Percentiles rank a stretch among this genome's conserved stretches.
Evolutionary conservation across 225 moss, liverwort and hornwort genomes (phyloP).

Genomic region (Polytrichum formosum): DNA sequence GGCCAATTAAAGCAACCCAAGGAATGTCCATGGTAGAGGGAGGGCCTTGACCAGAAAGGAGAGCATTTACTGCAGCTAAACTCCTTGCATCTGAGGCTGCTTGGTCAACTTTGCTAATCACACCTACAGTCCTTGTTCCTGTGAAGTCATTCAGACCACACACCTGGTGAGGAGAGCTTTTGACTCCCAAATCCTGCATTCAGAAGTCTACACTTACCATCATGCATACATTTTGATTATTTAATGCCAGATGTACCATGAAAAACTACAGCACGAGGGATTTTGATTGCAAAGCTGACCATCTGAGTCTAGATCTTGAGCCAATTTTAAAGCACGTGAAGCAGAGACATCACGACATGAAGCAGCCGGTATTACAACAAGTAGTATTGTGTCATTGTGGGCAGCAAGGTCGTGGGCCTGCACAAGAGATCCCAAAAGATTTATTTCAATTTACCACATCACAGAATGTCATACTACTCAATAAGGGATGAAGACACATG

Average conservation of each 20-base stretch:
- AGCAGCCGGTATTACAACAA: constrained; percentile 81
- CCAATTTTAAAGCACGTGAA: constrained; percentile 77
- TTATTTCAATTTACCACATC: too few species aligned
- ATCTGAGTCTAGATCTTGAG: constrained; percentile 82
- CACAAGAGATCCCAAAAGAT: neutral
- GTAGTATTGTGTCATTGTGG: constrained; percentile 76
- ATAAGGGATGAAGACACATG: too few species aligned
- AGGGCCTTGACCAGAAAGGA: constrained; percentile 82
- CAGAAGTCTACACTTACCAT: too few species aligned
- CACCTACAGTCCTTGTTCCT: constrained; percentile 85
- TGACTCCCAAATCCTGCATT: too few species aligned
- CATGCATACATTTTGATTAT: too few species aligned
- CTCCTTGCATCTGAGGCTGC: constrained; percentile 86
- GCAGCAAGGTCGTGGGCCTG: constrained; percentile 86
- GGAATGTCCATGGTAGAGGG: constrained; percentile 73
- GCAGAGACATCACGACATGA: constrained; percentile 64
- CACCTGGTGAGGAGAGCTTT: neutral
- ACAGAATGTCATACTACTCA: too few species aligned
- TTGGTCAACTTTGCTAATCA: constrained; percentile 97
- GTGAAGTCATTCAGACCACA: constrained; percentile 1
- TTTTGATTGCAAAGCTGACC: constrained; percentile 34
- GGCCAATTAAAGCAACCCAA: constrained; percentile 97
- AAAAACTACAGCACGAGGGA: too few species aligned
- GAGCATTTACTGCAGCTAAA: constrained; percentile 79
- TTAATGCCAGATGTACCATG: too few species aligned